Percentiles rank a stretch among this genome's conserved stretches.
These are phyloP conservation scores for Houttuynia cordata DNA, from an alignment of 164 flowering plant species.

Conservation along the genomic window DNA sequence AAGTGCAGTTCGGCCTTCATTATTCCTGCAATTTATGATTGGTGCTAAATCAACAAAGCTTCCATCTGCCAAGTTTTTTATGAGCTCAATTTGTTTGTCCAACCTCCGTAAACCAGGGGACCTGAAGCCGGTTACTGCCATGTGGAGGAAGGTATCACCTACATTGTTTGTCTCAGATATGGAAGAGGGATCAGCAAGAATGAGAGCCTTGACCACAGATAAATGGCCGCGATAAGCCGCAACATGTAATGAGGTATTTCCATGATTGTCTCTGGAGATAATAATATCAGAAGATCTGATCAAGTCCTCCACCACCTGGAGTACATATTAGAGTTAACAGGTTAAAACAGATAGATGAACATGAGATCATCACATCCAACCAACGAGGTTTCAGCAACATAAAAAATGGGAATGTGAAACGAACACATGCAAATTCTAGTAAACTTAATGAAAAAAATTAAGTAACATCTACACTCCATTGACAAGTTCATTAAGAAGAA, in stretches of 20 bases:
- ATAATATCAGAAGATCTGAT: conserved; percentile 44
- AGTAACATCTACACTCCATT: too few relatives aligned
- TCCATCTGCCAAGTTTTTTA: conserved; percentile 41
- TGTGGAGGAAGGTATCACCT: conserved; percentile 82
- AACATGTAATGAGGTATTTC: conserved; percentile 69
- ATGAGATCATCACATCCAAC: not conserved
- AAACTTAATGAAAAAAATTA: too few relatives aligned
- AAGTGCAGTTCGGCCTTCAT: conserved; percentile 74
- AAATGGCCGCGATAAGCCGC: conserved; percentile 77
- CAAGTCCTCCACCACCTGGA: conserved; percentile 66
- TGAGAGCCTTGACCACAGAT: conserved; percentile 41
- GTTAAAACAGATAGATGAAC: not conserved
- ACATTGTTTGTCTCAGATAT: conserved; percentile 31
- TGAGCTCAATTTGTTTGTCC: conserved; percentile 65
- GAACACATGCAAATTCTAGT: too few relatives aligned
- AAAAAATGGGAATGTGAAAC: too few relatives aligned
- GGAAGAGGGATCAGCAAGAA: conserved; percentile 34
- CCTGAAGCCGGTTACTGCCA: conserved; percentile 77
- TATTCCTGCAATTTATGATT: conserved; percentile 56
- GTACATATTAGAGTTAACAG: not conserved
- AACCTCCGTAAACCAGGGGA: conserved; percentile 66
- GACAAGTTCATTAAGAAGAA: too few relatives aligned
- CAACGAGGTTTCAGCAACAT: not conserved
- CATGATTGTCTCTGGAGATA: conserved; percentile 46
- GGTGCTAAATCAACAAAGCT: conserved; percentile 30